phyloP scores from a whole-genome alignment of 1,284 basidiomycete genomes.

The Marasmius oreades region DNA sequence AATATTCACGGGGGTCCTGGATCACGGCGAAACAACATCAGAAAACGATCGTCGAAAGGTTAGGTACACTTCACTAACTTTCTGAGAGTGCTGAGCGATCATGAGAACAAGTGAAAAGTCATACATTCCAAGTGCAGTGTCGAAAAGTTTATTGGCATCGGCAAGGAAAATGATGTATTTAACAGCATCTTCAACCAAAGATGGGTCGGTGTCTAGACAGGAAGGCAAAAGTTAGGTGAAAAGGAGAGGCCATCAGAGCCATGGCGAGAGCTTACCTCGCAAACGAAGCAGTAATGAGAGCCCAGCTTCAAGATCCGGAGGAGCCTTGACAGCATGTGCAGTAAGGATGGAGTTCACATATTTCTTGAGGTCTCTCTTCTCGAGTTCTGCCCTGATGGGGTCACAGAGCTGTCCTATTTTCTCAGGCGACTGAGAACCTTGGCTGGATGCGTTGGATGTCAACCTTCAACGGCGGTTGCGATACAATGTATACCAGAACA shows the following conservation, averaged over 20 bases:
- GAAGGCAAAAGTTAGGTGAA: background rate
- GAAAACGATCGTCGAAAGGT: background rate
- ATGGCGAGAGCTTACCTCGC: conserved; percentile 48
- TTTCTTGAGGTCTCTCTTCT: conserved; percentile 66
- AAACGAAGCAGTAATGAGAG: conserved; percentile 76
- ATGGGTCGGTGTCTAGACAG: conserved; percentile 60
- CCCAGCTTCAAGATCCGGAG: conserved; percentile 88
- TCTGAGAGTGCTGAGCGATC: conserved; percentile 96
- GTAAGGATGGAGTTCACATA: conserved; percentile 93
- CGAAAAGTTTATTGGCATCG: conserved; percentile 89
- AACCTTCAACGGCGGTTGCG: background rate
- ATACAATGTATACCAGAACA: background rate
- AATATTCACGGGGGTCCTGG: conserved; percentile 98
- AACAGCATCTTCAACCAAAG: conserved; percentile 90
- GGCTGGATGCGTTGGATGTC: conserved; percentile 34
- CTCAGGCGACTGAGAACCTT: conserved; percentile 48
- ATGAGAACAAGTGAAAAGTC: conserved; percentile 95
- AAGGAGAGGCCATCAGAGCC: no score
- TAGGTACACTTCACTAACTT: conserved; percentile 44
- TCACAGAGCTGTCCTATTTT: conserved; percentile 79
- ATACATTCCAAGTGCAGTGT: conserved; percentile 98
- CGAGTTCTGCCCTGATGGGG: conserved; percentile 71
- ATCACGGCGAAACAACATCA: no score
- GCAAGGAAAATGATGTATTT: conserved; percentile 99
- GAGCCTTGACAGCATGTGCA: conserved; percentile 88